Conservation (phyloP, 164 flowering plant genomes). For the Umbilicus rupestris region DNA sequence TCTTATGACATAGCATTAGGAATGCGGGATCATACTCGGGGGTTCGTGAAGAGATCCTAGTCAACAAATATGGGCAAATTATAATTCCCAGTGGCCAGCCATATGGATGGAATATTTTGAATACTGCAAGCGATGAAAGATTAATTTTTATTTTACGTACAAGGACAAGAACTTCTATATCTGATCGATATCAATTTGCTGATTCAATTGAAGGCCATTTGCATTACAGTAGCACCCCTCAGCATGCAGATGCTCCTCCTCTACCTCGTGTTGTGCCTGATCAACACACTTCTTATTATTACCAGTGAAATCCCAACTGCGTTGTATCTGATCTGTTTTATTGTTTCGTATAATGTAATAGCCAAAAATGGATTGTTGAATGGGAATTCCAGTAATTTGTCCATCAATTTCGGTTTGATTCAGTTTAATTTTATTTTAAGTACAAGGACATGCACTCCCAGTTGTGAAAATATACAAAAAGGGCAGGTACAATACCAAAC, state of each 20-base stretch:
- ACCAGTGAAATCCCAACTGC: too few relatives aligned
- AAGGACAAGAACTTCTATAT: background rate
- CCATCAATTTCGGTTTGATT: background rate
- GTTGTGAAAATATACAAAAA: too few relatives aligned
- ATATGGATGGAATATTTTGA: background rate
- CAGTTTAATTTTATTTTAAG: background rate
- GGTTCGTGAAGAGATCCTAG: background rate
- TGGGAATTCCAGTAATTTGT: background rate
- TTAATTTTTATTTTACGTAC: background rate
- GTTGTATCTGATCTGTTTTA: too few relatives aligned
- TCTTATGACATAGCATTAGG: background rate
- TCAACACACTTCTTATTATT: background rate
- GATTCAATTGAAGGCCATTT: conserved; percentile 1
- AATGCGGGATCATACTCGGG: background rate
- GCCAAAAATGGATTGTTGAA: background rate
- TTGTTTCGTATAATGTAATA: background rate
- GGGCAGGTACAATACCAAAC: too few relatives aligned
- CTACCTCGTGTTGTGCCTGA: too few relatives aligned
- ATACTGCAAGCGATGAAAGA: background rate
- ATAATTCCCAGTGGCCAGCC: background rate
- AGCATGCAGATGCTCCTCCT: too few relatives aligned
- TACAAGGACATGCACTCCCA: too few relatives aligned
- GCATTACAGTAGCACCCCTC: too few relatives aligned
- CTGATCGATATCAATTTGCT: conserved; percentile 3
- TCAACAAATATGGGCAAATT: background rate